phyloP scores from a whole-genome alignment of 208 protist species.

The Acanthamoeba castellanii region DNA sequence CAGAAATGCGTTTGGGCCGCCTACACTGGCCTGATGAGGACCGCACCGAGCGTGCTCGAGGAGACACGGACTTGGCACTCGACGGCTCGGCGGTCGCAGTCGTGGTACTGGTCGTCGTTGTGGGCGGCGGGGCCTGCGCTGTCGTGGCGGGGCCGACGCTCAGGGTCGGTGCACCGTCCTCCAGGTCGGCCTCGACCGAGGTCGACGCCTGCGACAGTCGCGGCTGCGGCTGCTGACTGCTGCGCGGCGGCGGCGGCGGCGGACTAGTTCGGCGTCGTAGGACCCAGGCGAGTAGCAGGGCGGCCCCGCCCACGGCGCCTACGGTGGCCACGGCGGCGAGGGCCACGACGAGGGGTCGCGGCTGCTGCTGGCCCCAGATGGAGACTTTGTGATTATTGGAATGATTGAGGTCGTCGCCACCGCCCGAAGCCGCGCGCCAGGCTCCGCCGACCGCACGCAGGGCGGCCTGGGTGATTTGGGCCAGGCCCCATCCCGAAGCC shows the following conservation, averaged over 20 bases:
- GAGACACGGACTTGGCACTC: not conserved
- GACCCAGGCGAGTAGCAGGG: conserved; percentile 12
- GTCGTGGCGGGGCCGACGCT: not conserved
- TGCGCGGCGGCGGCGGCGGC: not conserved
- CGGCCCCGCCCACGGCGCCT: conserved; percentile 1
- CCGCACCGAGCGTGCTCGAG: not conserved
- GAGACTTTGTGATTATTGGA: not conserved
- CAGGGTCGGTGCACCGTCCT: not conserved
- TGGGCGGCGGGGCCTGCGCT: not conserved
- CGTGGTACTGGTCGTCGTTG: not conserved
- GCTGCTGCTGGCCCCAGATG: not conserved
- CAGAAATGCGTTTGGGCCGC: too few relatives aligned
- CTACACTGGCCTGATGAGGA: too few relatives aligned
- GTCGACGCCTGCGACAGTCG: too few relatives aligned
- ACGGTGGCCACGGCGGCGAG: conserved; percentile 1
- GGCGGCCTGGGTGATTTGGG: not conserved
- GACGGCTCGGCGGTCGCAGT: not conserved
- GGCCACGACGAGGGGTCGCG: not conserved
- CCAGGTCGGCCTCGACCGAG: not conserved
- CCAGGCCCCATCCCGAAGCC: not conserved
- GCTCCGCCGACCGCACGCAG: not conserved
- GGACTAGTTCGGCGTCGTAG: not conserved
- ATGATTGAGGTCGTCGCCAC: not conserved
- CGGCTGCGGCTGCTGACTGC: too few relatives aligned
- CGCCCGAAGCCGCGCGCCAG: conserved; percentile 17